Evolutionary conservation across 768 basidiomycete genomes (phyloP).

Genomic region (Mycena sanguinolenta): DNA sequence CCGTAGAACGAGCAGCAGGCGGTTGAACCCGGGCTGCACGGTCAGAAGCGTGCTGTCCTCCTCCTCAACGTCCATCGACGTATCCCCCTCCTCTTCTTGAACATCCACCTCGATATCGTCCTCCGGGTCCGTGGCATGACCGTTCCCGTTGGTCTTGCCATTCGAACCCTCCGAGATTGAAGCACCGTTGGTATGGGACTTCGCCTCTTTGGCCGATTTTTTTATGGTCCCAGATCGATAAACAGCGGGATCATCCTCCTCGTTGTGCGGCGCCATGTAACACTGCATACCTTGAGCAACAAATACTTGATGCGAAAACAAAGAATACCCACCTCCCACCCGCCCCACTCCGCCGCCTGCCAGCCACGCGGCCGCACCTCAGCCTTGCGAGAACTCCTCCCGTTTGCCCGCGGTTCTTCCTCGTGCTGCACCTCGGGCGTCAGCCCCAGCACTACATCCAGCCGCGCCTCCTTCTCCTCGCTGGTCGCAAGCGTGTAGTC

Average conservation of each 20-base stretch:
- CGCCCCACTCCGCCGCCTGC: conserved; percentile 87
- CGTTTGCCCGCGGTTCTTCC: conserved; percentile 41
- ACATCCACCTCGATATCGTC: conserved; percentile 15
- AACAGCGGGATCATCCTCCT: conserved; percentile 95
- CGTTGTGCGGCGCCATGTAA: conserved; percentile 95
- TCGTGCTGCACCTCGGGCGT: conserved; percentile 72
- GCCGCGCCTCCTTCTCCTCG: conserved; percentile 81
- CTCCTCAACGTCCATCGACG: conserved; percentile 55
- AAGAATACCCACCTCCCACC: conserved; percentile 83
- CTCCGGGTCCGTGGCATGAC: conserved; percentile 18
- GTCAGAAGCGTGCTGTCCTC: conserved; percentile 87
- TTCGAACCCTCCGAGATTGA: conserved; percentile 30
- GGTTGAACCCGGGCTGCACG: conserved; percentile 91
- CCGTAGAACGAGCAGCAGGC: conserved; percentile 87
- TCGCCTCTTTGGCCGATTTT: conserved; percentile 45
- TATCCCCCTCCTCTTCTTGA: conserved; percentile 53
- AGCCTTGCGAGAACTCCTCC: conserved; percentile 45
- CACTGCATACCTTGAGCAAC: conserved; percentile 61
- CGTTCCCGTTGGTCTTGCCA: conserved; percentile 37
- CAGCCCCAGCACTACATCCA: conserved; percentile 90
- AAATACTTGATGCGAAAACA: conserved; percentile 14
- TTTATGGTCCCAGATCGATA: conserved; percentile 78
- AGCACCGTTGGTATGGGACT: conserved; percentile 20
- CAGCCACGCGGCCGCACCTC: conserved; percentile 62
- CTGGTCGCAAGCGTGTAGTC: conserved; percentile 96